Evolutionary conservation across 306 rosid genomes (phyloP), one percentile per base, ranked within the genome.

Genomic region (Glycine soja): DNA sequence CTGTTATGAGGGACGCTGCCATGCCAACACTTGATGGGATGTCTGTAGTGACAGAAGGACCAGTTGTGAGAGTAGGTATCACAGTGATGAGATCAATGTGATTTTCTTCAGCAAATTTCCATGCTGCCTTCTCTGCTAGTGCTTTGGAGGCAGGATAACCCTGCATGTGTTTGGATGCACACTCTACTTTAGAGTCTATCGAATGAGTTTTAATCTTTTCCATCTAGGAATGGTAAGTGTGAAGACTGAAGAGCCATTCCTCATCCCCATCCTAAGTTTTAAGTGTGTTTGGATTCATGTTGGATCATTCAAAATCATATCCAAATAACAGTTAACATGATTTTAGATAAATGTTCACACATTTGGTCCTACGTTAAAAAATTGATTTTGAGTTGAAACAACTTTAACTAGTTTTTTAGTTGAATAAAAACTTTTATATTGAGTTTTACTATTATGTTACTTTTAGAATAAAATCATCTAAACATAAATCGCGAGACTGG

Each of bases 121-220:
- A 86, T 77, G 98, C 94, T 13, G 90, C 82, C 82, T 89, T 91
- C 87, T 93, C 98, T 18, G 98, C 93, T 38, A 89, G 83, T 45
- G 87, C 62, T 86, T 93, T 93, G 72, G 98, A 93, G 68, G 32
- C 87, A 67, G 93, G 93, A 78, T 93, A 91, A 13, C 98, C 98
- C 98, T 91, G 89, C 47, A 89, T 10, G 30, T 24, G 63, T 77
- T 82, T 43, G 38, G 70, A 67, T 51, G 10, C 79, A 36, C 10
- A 61, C 9, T 12, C 45, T 38, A 56, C 64, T 32, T 69, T n/a
- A 75, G 19, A 75, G 30, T 65, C 43, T 64, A 46, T 62, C 58
- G 11, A 76, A 4, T n/a, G 36, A 8, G 65, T 30, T 30, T 6
- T 30, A 24, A 30, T 61, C 9, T 69, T 53, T 47, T 72, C 30